These are phyloP conservation scores for Quercus bicolor DNA, from an alignment of 306 rosid genomes.

Conservation along the genomic window DNA sequence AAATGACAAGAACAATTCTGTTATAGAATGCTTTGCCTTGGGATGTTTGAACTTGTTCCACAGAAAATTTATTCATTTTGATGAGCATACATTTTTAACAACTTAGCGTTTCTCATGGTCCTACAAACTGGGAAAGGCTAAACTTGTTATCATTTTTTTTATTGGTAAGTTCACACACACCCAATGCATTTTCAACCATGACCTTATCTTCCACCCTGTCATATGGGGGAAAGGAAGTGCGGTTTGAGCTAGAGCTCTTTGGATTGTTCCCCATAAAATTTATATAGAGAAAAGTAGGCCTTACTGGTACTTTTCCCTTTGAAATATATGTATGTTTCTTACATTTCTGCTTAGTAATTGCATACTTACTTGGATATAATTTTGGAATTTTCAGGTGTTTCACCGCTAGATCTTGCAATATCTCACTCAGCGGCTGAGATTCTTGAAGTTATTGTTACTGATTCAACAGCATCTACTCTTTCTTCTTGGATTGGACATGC, in stretches of 20 bases:
- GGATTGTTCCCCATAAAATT: background rate
- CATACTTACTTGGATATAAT: constrained; percentile 20
- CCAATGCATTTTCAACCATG: no score
- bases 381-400: constrained; percentile 60
- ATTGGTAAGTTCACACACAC: no score
- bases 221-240: no score
- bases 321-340: constrained; percentile 4
- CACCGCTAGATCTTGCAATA: constrained; percentile 77
- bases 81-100: no score
- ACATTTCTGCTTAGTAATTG: constrained; percentile 18
- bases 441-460: constrained; percentile 92
- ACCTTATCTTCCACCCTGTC: no score
- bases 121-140: no score
- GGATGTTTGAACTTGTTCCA: background rate
- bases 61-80: background rate
- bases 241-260: no score
- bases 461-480: constrained; percentile 81
- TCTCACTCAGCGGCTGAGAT: constrained; percentile 97
- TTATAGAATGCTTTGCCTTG: background rate
- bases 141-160: no score
- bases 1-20: background rate
- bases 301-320: background rate
- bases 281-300: background rate
- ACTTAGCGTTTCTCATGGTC: no score
- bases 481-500: constrained; percentile 91